These are phyloP conservation scores for Termitomyces sp. DNA, from an alignment of 768 basidiomycete species.

Conservation along the genomic window DNA sequence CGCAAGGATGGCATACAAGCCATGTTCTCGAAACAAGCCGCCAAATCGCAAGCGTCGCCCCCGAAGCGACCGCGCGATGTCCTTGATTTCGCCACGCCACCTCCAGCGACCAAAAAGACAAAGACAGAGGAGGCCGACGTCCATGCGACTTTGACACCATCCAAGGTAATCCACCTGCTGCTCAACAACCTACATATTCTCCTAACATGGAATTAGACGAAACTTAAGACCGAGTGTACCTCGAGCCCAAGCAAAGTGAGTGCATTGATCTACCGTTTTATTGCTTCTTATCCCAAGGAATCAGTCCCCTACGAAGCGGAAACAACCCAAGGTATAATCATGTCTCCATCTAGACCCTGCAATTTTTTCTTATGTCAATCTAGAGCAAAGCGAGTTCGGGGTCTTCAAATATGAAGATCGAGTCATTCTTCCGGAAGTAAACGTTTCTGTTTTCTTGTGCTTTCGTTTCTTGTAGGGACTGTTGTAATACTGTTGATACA, in stretches of 20 bases:
- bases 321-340: not conserved
- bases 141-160: not conserved
- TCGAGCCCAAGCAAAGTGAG: slow-evolving; percentile 5
- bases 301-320: slow-evolving; percentile 2
- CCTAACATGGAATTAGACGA: not conserved
- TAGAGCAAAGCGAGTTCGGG: not conserved
- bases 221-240: not conserved
- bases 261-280: not conserved
- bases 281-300: not conserved
- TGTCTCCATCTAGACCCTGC: not conserved
- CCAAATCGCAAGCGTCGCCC: not conserved
- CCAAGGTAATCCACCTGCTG: not conserved
- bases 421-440: too few species aligned
- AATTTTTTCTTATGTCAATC: not conserved
- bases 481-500: not conserved
- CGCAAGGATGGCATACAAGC: slow-evolving; percentile 86
- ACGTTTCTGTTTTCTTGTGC: too few species aligned
- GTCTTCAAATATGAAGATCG: too few species aligned
- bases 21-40: slow-evolving; percentile 68
- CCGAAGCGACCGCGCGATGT: slow-evolving; percentile 4
- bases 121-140: not conserved
- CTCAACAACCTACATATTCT: not conserved
- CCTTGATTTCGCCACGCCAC: not conserved
- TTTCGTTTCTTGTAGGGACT: not conserved
- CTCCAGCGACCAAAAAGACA: not conserved